phyloP scores from a whole-genome alignment of 441 rosid species.

The Heliophila coronopifolia region DNA sequence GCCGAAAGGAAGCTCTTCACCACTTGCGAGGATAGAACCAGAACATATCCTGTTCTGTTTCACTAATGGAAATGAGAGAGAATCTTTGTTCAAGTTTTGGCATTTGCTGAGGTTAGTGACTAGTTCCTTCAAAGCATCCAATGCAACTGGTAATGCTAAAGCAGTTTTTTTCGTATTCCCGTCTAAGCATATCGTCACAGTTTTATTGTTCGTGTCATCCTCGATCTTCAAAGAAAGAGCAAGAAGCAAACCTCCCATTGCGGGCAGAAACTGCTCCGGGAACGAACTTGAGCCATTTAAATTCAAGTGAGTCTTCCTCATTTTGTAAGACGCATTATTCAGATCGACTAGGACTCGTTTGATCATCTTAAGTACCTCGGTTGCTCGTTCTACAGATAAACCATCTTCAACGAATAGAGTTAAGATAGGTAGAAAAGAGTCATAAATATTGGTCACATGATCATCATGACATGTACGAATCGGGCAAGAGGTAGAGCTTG shows the following conservation, averaged over 20 bases:
- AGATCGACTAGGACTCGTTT: constrained; percentile 46
- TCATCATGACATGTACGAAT: constrained; percentile 68
- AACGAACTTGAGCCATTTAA: constrained; percentile 34
- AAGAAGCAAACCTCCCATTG: constrained; percentile 41
- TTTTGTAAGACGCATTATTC: constrained; percentile 49
- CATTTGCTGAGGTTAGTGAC: constrained; percentile 37
- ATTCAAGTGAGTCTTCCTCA: constrained; percentile 49
- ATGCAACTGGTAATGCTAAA: constrained; percentile 64
- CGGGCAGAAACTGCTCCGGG: constrained; percentile 43
- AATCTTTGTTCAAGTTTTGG: constrained; percentile 35
- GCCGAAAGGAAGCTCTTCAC: constrained; percentile 86
- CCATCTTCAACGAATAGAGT: constrained; percentile 46
- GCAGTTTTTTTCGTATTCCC: constrained; percentile 70
- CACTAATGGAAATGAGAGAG: constrained; percentile 50
- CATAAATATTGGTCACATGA: constrained; percentile 65
- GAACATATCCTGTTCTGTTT: constrained; percentile 70
- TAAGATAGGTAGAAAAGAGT: constrained; percentile 49
- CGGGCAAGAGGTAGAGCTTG: constrained; percentile 55
- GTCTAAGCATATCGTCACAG: constrained; percentile 48
- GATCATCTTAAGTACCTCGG: constrained; percentile 43
- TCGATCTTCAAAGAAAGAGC: constrained; percentile 62
- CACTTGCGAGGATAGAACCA: constrained; percentile 84
- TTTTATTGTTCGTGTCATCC: constrained; percentile 33
- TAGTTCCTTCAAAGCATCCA: constrained; percentile 62
- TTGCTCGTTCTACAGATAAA: constrained; percentile 39